Conservation (phyloP, 2,329 filamentous ascomycete genomes). For the Diaporthe citriasiana region DNA sequence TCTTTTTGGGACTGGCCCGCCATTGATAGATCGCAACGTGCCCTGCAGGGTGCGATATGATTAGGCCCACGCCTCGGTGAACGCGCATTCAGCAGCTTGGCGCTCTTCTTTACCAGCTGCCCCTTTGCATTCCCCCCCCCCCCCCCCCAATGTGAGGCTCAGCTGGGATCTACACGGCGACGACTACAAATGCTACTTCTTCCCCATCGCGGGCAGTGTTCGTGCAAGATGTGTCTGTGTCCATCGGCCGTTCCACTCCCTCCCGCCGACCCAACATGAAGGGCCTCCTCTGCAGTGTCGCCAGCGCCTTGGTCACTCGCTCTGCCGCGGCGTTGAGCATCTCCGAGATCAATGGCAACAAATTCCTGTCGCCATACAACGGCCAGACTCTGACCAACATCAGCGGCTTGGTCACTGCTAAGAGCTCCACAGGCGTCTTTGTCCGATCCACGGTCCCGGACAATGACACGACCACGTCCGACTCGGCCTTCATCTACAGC, state of each 20-base stretch:
- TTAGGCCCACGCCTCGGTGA: constrained; percentile 7
- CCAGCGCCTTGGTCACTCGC: constrained; percentile 24
- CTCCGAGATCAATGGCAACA: constrained; percentile 76
- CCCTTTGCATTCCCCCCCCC: constrained; percentile 19
- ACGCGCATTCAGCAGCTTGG: constrained; percentile 27
- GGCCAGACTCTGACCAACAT: constrained; percentile 70
- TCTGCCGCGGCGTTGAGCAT: constrained; percentile 61
- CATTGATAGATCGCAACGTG: constrained; percentile 27
- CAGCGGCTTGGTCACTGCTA: constrained; percentile 75
- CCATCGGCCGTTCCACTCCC: neutral
- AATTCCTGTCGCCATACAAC: constrained; percentile 72
- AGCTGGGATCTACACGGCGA: constrained; percentile 7
- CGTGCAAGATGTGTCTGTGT: neutral
- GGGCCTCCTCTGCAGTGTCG: constrained; percentile 1
- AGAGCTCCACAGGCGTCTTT: constrained; percentile 73
- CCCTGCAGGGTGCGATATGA: constrained; percentile 20
- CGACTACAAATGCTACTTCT: constrained; percentile 27
- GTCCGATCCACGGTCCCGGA: constrained; percentile 72
- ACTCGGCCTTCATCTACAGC: constrained; percentile 76
- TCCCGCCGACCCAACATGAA: constrained; percentile 15
- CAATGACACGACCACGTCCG: constrained; percentile 69
- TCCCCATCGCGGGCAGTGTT: neutral
- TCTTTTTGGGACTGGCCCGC: constrained; percentile 29
- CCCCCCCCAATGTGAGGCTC: constrained; percentile 4
- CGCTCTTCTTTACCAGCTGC: neutral